These are phyloP conservation scores for Hypoxylon trugodes DNA, from an alignment of 495 filamentous ascomycete species.

Conservation along the genomic window DNA sequence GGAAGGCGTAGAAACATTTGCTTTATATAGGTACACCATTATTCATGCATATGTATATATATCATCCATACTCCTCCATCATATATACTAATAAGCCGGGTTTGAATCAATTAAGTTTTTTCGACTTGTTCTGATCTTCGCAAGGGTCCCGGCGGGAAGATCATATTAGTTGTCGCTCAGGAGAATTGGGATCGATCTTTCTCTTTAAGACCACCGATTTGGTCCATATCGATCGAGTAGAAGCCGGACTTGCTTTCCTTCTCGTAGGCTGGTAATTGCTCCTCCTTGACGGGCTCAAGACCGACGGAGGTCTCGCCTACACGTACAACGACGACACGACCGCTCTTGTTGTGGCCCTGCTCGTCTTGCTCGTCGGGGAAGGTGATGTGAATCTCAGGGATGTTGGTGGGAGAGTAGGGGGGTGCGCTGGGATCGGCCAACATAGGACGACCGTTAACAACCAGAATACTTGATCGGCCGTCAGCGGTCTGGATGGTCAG, in stretches of 20 bases:
- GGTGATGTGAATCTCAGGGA: conserved; percentile 97
- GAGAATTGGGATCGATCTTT: conserved; percentile 64
- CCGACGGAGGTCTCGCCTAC: conserved; percentile 89
- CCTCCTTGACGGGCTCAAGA: conserved; percentile 83
- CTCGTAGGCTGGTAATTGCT: conserved; percentile 86
- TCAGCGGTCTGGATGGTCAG: conserved; percentile 64
- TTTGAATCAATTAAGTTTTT: too few species aligned
- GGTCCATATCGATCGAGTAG: conserved; percentile 91
- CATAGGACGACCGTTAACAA: conserved; percentile 75
- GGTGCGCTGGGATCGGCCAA: conserved; percentile 77
- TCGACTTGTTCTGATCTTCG: conserved; percentile 23
- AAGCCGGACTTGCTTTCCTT: conserved; percentile 78
- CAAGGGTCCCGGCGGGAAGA: not conserved
- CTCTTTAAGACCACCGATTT: conserved; percentile 94
- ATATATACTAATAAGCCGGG: conserved; percentile 17
- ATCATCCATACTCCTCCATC: conserved; percentile 34
- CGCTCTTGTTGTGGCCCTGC: conserved; percentile 82
- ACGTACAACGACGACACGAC: conserved; percentile 88
- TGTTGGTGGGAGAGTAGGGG: conserved; percentile 75
- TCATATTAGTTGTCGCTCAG: conserved; percentile 28
- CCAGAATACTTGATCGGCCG: conserved; percentile 75
- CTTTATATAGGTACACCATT: conserved; percentile 40
- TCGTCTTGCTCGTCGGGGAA: conserved; percentile 97
- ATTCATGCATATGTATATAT: conserved; percentile 43
- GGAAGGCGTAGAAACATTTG: conserved; percentile 36